Evolutionary conservation across 108 stramenopile species (phyloP).

Genomic region (Skeletonema tropicum): DNA sequence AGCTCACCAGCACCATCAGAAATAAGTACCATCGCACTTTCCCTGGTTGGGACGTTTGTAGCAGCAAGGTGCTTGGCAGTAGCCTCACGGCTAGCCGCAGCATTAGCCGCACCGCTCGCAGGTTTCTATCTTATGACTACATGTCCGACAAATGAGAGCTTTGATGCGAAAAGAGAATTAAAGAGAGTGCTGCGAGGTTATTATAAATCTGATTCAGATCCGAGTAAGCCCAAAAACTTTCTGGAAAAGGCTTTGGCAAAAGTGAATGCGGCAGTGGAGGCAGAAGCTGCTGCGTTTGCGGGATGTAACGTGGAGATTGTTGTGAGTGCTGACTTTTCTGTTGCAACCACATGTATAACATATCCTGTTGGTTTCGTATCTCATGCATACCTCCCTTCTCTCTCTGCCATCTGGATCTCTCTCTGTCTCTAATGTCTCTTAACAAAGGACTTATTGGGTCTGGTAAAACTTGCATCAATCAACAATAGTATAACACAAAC

Average conservation of each 20-base stretch:
- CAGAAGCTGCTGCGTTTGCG: constrained; percentile 68
- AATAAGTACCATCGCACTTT: constrained; percentile 21
- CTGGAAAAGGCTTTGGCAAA: constrained; percentile 57
- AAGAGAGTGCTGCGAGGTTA: constrained; percentile 75
- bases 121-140: constrained; percentile 49
- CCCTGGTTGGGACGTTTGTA: constrained; percentile 25
- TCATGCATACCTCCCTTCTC: background rate
- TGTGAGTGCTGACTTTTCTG: background rate
- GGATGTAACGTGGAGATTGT: constrained; percentile 28
- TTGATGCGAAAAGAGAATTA: constrained; percentile 79
- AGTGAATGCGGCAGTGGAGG: constrained; percentile 60
- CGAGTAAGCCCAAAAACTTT: constrained; percentile 63
- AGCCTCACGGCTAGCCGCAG: constrained; percentile 31
- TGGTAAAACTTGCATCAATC: constrained; percentile 51
- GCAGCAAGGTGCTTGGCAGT: constrained; percentile 18
- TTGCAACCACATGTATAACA: too few relatives aligned
- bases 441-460: constrained; percentile 48
- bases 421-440: too few relatives aligned
- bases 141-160: constrained; percentile 59
- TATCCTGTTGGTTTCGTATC: background rate
- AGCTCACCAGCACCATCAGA: constrained; percentile 17
- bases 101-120: constrained; percentile 26
- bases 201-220: constrained; percentile 64
- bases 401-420: too few relatives aligned
- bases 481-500: constrained; percentile 50